Evolutionary conservation across 148 eudicot species (phyloP), one percentile per base, ranked within the genome.

Genomic region (Fagopyrum tataricum): DNA sequence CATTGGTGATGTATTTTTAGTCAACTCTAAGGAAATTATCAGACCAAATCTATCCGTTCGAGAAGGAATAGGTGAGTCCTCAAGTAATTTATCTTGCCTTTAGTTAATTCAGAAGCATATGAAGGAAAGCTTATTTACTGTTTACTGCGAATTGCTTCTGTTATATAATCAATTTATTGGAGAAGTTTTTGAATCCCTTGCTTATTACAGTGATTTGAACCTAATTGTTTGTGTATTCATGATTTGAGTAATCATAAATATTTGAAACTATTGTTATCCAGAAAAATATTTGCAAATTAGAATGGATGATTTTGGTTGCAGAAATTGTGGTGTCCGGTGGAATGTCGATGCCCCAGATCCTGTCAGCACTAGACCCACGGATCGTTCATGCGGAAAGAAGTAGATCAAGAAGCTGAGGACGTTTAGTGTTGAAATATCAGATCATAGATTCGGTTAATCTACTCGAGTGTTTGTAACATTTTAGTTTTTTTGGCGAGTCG

Each of bases 251-350:
- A 18, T 7, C 21, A 56, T 1, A 56, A 21, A 13, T 46, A 46
- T 46, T 46, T 9, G 51, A 47, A 47, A 3, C 17, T 47, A 9
- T 47, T 12, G 0, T 7, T 14, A 11, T 7, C 51, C 24, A 31
- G 37, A 31, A 31, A 31, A 17, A n/a, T n/a, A n/a, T 52, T 7
- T n/a, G 6, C 26, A 7, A 31, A 56, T 56, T 56, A 56, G 4
- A 20, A 13, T 20, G 8, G 1, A 8, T 14, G 20, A 40, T 75
- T 55, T 12, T 72, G 74, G 11, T 75, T 87, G 87, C 91, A 93
- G 98, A 93, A 80, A 93, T 93, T 70, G 96, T 93, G 43, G 87
- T 93, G 51, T 93, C 98, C 43, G 98, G 98, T 72, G 98, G 98
- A 67, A 93, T 93, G 98, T 93, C 98, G 11, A 93, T 93, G 98